Percentiles rank a stretch among this genome's conserved stretches.
phyloP scores from a whole-genome alignment of 192 early-diverging fungal species.

The Mortierella alpina region DNA sequence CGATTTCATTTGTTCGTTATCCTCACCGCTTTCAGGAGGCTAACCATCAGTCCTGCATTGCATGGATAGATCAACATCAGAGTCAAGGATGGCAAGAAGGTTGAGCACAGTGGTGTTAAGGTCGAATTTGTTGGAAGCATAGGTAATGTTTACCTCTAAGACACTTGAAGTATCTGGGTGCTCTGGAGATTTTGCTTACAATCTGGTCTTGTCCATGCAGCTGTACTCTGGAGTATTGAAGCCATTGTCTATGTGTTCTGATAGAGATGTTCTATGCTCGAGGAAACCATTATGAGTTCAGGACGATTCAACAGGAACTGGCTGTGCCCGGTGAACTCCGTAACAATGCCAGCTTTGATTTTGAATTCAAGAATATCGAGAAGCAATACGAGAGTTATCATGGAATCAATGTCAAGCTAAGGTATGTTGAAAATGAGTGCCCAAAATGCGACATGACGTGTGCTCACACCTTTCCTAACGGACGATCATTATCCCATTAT shows the following conservation, averaged over 20 bases:
- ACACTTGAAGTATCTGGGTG: no score
- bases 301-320: conserved; percentile 92
- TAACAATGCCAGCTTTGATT: conserved; percentile 83
- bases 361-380: conserved; percentile 99
- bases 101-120: conserved; percentile 99
- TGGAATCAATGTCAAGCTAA: conserved; percentile 97
- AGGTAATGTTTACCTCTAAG: conserved; percentile 59
- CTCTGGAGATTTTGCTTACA: no score
- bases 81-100: conserved; percentile 88
- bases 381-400: conserved; percentile 99
- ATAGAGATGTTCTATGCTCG: conserved; percentile 95
- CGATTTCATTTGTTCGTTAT: no score
- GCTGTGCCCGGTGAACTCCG: conserved; percentile 93
- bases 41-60: no score
- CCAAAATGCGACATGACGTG: no score
- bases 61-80: conserved; percentile 74
- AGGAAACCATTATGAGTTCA: conserved; percentile 95
- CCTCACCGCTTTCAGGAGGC: no score
- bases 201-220: no score
- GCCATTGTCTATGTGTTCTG: no score
- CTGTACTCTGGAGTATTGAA: no score
- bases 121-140: conserved; percentile 98
- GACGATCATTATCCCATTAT: no score
- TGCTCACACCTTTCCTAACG: no score
- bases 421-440: conserved; percentile 48